Conservation (phyloP, 2,329 filamentous ascomycete species). For the Tolypocladium sp. region DNA sequence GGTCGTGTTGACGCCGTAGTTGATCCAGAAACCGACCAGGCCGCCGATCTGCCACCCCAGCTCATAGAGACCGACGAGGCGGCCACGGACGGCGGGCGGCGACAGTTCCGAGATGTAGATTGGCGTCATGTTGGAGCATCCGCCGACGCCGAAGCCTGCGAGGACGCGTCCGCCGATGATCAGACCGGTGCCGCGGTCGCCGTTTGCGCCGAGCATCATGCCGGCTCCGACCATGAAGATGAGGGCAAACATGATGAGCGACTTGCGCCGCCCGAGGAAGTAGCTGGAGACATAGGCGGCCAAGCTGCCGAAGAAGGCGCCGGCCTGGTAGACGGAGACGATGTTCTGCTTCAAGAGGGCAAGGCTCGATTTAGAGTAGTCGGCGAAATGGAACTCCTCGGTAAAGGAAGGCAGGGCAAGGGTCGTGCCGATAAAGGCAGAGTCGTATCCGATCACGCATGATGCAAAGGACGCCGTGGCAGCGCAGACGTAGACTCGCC, state of each 20-base stretch:
- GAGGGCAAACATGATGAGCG: slow-evolving; percentile 9
- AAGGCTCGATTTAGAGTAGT: slow-evolving; percentile 36
- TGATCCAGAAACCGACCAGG: slow-evolving; percentile 18
- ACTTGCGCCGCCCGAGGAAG: slow-evolving; percentile 9
- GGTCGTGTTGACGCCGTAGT: slow-evolving; percentile 50
- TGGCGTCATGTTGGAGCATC: slow-evolving; percentile 12
- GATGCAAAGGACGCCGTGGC: slow-evolving; percentile 46
- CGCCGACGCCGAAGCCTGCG: slow-evolving; percentile 14
- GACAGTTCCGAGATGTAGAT: slow-evolving; percentile 13
- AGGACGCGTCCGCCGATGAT: slow-evolving; percentile 13
- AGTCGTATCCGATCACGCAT: slow-evolving; percentile 54
- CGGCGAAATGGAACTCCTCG: slow-evolving; percentile 55
- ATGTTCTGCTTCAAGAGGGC: slow-evolving; percentile 64
- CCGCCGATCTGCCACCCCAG: slow-evolving; percentile 12
- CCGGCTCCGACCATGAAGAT: slow-evolving; percentile 10
- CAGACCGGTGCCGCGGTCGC: slow-evolving; percentile 12
- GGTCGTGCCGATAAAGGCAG: slow-evolving; percentile 72
- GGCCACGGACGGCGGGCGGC: slow-evolving; percentile 10
- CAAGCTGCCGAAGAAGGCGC: slow-evolving; percentile 13
- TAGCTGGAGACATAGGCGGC: slow-evolving; percentile 10
- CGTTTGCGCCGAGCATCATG: slow-evolving; percentile 38
- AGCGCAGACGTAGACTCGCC: slow-evolving; percentile 47
- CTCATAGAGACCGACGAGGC: slow-evolving; percentile 12
- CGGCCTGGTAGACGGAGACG: slow-evolving; percentile 63
- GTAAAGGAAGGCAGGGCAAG: slow-evolving; percentile 61